phyloP scores from a whole-genome alignment of 2,329 filamentous ascomycete genomes.

The Phialemonium atrogriseum region DNA sequence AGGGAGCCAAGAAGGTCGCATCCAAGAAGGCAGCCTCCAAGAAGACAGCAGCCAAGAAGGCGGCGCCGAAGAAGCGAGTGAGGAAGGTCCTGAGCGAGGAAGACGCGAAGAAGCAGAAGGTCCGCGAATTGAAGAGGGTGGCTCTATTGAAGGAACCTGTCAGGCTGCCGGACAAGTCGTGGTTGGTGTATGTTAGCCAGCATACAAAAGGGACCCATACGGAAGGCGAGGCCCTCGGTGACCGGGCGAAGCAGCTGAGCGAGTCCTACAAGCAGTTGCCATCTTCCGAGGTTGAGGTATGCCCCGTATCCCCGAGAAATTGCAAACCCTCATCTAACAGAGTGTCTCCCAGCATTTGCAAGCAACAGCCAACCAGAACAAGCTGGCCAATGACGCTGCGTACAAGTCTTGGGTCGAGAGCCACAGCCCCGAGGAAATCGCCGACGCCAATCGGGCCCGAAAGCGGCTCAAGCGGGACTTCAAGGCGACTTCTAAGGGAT shows the following conservation, averaged over 20 bases:
- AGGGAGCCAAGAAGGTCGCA: conserved; percentile 6
- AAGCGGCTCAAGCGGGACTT: conserved; percentile 27
- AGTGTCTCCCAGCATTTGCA: conserved; percentile 27
- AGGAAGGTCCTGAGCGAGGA: conserved; percentile 28
- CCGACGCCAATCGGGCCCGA: conserved; percentile 40
- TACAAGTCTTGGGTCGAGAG: conserved; percentile 41
- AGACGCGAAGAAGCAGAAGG: conserved; percentile 23
- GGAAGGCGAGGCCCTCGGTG: conserved; percentile 6
- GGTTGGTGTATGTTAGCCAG: conserved; percentile 29
- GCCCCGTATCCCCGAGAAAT: conserved; percentile 10
- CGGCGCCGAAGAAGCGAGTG: conserved; percentile 10
- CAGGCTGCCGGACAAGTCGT: conserved; percentile 21
- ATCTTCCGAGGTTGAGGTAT: conserved; percentile 33
- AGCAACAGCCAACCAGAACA: conserved; percentile 29
- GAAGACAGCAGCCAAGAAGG: conserved; percentile 14
- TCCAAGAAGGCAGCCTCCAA: conserved; percentile 9
- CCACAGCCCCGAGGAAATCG: conserved; percentile 29
- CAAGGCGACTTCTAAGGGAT: conserved; percentile 5
- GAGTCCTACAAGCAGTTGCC: conserved; percentile 30
- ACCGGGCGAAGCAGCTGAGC: conserved; percentile 14
- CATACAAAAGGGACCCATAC: conserved; percentile 14
- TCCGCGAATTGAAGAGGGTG: conserved; percentile 28
- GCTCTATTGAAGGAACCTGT: conserved; percentile 33
- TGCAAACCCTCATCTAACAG: not conserved
- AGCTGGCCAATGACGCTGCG: conserved; percentile 26